Evolutionary conservation across 2,329 filamentous ascomycete species (phyloP), one percentile per base, ranked within the genome.

Genomic region (Chaetothyriales sp.): DNA sequence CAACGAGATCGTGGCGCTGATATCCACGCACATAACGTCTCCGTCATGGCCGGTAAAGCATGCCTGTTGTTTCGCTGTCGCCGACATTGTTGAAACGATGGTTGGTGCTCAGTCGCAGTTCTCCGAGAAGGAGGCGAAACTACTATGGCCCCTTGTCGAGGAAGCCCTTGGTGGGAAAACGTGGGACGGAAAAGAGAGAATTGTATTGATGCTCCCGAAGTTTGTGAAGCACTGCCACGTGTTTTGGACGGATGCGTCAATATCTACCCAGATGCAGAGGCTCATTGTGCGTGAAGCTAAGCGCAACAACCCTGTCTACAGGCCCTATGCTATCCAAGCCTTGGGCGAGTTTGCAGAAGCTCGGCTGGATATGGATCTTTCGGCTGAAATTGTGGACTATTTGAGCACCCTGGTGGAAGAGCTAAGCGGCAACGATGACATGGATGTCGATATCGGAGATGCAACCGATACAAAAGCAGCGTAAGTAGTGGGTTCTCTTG

Each of bases 21-120:
- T 82, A 1, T 73, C 79, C 37, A 72, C 75, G 37, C 78, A 87
- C 50, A 72, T 97, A 6, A 82, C 86, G 33, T 89, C 86, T 1
- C 78, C 86, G 1, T 86, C 87, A 61, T 98, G 92, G 92, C 82
- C 82, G 1, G 78, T 97, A 52, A 92, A 94, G 66, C 90, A 97
- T 61, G 86, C 87, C 0, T 85, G 85, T 7, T 88, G 89, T 6
- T 80, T 92, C 53, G 80, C 89, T 0, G 78, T 90, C 8, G 87
- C 87, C 1, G 84, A 86, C 46, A 80, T 84, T 51, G 77, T 88
- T 10, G 33, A 40, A 15, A 74, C 74, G 18, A 81, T 84, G 1
- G 77, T 89, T 47, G 58, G 58, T n/a, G 47, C 52, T 9, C 73
- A 73, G 4, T 59, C 66, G 10, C 79, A 78, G 18, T 75, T 77